A percentile compares a stretch with the other conserved stretches of the same genome.
Evolutionary conservation across 352 stramenopile species (phyloP).

Genomic region (Globisporangium nunn): DNA sequence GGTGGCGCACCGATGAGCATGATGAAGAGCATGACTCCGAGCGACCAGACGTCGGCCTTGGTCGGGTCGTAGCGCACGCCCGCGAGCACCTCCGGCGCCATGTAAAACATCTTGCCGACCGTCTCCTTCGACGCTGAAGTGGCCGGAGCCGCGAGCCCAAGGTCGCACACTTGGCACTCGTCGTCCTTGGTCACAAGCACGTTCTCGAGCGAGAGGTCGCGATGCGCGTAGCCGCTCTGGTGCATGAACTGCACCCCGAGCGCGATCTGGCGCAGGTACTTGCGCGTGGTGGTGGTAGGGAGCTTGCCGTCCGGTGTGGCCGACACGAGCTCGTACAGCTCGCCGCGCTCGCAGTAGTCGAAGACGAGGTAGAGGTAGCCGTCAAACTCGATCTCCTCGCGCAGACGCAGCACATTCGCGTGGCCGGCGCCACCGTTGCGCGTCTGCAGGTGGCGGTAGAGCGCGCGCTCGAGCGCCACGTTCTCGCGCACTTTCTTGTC

Average conservation of each 20-base stretch:
- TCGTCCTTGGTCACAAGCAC: slow-evolving; percentile 69
- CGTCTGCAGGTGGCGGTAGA: slow-evolving; percentile 56
- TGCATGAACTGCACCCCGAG: slow-evolving; percentile 71
- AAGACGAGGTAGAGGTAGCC: slow-evolving; percentile 78
- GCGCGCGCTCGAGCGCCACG: slow-evolving; percentile 63
- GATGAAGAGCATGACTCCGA: slow-evolving; percentile 84
- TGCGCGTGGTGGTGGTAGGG: slow-evolving; percentile 21
- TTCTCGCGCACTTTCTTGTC: slow-evolving; percentile 79
- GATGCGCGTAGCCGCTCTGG: slow-evolving; percentile 65
- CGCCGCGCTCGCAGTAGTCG: slow-evolving; percentile 59
- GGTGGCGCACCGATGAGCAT: slow-evolving; percentile 65
- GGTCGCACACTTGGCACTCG: slow-evolving; percentile 77
- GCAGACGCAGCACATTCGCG: slow-evolving; percentile 52
- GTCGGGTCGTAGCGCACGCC: slow-evolving; percentile 52
- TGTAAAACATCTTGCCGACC: slow-evolving; percentile 85
- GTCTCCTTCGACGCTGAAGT: slow-evolving; percentile 36
- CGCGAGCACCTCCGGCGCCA: slow-evolving; percentile 74
- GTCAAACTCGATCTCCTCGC: slow-evolving; percentile 75
- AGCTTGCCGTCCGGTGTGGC: slow-evolving; percentile 45
- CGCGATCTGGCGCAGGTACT: slow-evolving; percentile 69
- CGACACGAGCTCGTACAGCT: slow-evolving; percentile 79
- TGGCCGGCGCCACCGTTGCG: slow-evolving; percentile 56
- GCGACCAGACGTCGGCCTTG: slow-evolving; percentile 82
- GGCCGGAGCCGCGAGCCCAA: slow-evolving; percentile 56
- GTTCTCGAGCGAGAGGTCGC: slow-evolving; percentile 82